These are phyloP conservation scores for Wallacemonas collosoma DNA, from an alignment of 208 protist species.

Conservation along the genomic window DNA sequence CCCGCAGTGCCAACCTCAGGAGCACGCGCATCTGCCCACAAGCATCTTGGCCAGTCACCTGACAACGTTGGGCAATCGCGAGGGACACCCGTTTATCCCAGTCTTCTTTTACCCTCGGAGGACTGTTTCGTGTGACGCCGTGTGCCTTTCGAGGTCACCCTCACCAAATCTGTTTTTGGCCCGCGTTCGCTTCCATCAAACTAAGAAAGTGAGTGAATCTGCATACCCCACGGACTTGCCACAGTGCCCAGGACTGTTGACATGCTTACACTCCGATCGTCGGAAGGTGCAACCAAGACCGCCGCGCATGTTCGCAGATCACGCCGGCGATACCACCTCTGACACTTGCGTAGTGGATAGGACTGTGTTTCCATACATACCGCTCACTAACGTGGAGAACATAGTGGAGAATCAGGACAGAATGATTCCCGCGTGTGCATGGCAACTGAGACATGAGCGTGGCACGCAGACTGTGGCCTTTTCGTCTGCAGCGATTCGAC, in stretches of 20 bases:
- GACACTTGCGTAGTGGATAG: slow-evolving; percentile 8
- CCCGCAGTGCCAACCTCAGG: background rate
- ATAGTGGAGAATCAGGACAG: slow-evolving; percentile 4
- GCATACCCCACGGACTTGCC: background rate
- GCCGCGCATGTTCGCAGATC: background rate
- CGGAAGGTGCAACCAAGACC: background rate
- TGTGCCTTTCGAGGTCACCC: slow-evolving; percentile 3
- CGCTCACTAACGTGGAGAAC: background rate
- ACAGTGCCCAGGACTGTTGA: slow-evolving; percentile 10
- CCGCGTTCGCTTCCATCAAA: background rate
- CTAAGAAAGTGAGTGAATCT: background rate
- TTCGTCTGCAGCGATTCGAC: slow-evolving; percentile 14
- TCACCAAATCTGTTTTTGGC: background rate
- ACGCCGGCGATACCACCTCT: background rate
- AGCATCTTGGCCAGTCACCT: background rate
- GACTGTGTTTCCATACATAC: slow-evolving; percentile 13
- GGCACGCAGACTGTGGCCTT: slow-evolving; percentile 14
- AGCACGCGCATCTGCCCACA: background rate
- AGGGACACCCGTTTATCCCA: slow-evolving; percentile 1
- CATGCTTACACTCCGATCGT: slow-evolving; percentile 10
- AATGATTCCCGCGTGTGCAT: slow-evolving; percentile 5
- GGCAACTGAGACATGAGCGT: background rate
- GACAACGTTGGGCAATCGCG: background rate
- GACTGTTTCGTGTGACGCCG: slow-evolving; percentile 3
- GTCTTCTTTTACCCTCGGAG: slow-evolving; percentile 9